Conservation (phyloP, 768 basidiomycete genomes). For the Amanita subjunquillea region DNA sequence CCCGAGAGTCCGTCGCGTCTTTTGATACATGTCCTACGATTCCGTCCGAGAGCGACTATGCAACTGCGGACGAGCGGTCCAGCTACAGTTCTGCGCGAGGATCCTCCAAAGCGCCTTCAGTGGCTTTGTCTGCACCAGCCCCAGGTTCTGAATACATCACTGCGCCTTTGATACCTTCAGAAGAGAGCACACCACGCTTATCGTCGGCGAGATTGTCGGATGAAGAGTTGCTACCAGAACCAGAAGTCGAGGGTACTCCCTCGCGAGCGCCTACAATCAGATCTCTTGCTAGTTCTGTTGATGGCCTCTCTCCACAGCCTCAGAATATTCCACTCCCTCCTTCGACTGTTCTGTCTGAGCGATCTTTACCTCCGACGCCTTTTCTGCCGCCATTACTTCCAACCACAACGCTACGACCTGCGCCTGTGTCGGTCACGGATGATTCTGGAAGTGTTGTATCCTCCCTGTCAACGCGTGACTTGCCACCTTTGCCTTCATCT, state of each 20-base stretch:
- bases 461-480: constrained; percentile 20
- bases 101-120: constrained; percentile 10
- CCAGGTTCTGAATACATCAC: constrained; percentile 33
- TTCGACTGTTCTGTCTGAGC: constrained; percentile 22
- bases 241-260: constrained; percentile 14
- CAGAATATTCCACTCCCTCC: constrained; percentile 33
- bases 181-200: constrained; percentile 29
- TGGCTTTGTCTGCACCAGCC: constrained; percentile 32
- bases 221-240: constrained; percentile 4
- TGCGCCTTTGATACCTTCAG: constrained; percentile 34
- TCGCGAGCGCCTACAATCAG: constrained; percentile 20
- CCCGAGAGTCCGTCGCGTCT: constrained; percentile 17
- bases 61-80: constrained; percentile 35
- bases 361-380: constrained; percentile 16
- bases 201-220: constrained; percentile 14
- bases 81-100: constrained; percentile 11
- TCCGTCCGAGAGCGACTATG: constrained; percentile 25
- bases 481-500: constrained; percentile 10
- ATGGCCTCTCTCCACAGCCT: constrained; percentile 13
- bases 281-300: constrained; percentile 18
- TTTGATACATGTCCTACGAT: constrained; percentile 23
- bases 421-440: constrained; percentile 10
- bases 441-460: constrained; percentile 20
- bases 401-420: constrained; percentile 9
- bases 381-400: constrained; percentile 12